Evolutionary conservation across 176 grass and related monocot species (phyloP).

Genomic region (Elaeis guineensis): DNA sequence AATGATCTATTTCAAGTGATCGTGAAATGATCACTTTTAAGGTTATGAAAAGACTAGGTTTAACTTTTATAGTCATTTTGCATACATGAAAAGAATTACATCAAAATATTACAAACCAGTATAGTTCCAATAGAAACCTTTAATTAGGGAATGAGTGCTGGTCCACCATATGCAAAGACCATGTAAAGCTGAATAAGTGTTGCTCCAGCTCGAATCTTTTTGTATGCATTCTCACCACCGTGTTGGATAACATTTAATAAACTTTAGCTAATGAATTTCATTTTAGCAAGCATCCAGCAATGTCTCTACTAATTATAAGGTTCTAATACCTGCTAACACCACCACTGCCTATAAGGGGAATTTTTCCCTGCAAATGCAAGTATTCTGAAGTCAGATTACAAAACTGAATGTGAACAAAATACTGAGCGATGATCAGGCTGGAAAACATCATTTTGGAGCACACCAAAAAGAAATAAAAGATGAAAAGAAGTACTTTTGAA

Average conservation of each 20-base stretch:
- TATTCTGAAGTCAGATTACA: too few relatives aligned
- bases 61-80: too few relatives aligned
- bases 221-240: constrained; percentile 95
- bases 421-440: too few relatives aligned
- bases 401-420: too few relatives aligned
- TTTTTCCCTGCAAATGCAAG: constrained; percentile 60
- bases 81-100: not conserved
- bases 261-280: constrained; percentile 17
- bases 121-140: constrained; percentile 39
- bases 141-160: constrained; percentile 85
- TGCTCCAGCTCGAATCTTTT: constrained; percentile 87
- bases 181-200: constrained; percentile 93
- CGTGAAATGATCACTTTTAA: too few relatives aligned
- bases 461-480: too few relatives aligned
- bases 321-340: constrained; percentile 71
- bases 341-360: constrained; percentile 87
- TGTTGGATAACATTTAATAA: constrained; percentile 12
- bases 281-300: not conserved
- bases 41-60: too few relatives aligned
- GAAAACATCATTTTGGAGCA: too few relatives aligned
- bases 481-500: too few relatives aligned
- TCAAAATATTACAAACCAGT: constrained; percentile 2
- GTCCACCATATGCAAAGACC: constrained; percentile 74
- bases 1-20: too few relatives aligned
- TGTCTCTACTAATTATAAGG: too few relatives aligned